A percentile compares a stretch with the other conserved stretches of the same genome.
Conservation (phyloP, 306 rosid genomes). For the Oemleria cerasiformis region DNA sequence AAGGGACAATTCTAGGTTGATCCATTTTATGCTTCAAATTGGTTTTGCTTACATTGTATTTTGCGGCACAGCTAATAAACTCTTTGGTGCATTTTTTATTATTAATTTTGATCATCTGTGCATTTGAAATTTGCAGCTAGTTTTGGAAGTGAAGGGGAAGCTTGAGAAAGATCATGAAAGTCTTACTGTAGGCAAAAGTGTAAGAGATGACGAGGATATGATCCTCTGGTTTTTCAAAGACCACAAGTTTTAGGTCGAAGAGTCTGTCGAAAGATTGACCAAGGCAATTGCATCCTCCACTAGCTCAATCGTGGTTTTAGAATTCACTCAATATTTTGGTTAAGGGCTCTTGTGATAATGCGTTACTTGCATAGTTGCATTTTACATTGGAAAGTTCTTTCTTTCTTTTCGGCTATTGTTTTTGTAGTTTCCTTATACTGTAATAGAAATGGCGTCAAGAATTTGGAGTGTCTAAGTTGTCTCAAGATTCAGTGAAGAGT, state of each 20-base stretch:
- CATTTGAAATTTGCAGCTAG: slow-evolving; percentile 49
- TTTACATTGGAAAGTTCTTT: slow-evolving; percentile 8
- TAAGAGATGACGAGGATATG: slow-evolving; percentile 95
- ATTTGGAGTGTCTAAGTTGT: slow-evolving; percentile 66
- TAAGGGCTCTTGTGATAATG: too few relatives aligned
- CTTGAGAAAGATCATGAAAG: slow-evolving; percentile 52
- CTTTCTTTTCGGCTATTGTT: background rate
- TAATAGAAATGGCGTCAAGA: slow-evolving; percentile 91
- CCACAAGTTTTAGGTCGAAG: slow-evolving; percentile 62
- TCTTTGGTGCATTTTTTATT: background rate
- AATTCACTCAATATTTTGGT: too few relatives aligned
- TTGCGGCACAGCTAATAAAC: background rate
- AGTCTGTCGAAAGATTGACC: slow-evolving; percentile 65
- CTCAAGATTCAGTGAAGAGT: slow-evolving; percentile 57
- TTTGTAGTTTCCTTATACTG: slow-evolving; percentile 36
- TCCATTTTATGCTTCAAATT: too few relatives aligned
- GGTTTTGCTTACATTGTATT: background rate
- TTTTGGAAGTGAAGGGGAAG: slow-evolving; percentile 74
- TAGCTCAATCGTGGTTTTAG: background rate
- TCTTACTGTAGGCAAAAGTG: slow-evolving; percentile 81
- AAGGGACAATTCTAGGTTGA: too few relatives aligned
- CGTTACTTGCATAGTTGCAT: background rate
- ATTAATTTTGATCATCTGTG: background rate
- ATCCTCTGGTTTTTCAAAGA: slow-evolving; percentile 91
- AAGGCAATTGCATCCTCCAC: slow-evolving; percentile 81